Evolutionary conservation across 2,329 filamentous ascomycete genomes (phyloP).

Genomic region (Onygenales sp.): DNA sequence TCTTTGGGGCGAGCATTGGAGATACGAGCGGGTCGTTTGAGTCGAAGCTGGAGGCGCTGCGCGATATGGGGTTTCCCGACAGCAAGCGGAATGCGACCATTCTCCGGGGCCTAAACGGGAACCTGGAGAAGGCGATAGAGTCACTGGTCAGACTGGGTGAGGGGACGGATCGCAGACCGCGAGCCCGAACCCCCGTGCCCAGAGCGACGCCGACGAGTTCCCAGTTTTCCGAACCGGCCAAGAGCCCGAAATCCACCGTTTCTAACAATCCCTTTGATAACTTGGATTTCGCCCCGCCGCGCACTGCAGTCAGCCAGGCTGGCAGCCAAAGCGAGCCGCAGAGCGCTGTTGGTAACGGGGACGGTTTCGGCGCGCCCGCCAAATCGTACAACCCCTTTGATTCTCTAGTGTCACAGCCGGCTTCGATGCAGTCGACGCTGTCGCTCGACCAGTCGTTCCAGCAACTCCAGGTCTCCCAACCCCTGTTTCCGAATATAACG

Average conservation of each 20-base stretch:
- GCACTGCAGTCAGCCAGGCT: constrained; percentile 1
- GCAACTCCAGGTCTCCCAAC: constrained; percentile 60
- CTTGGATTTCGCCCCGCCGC: constrained; percentile 29
- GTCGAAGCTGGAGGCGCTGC: constrained; percentile 64
- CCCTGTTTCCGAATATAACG: constrained; percentile 67
- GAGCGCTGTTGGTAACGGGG: constrained; percentile 20
- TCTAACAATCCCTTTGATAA: constrained; percentile 62
- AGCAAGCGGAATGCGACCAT: constrained; percentile 71
- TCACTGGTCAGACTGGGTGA: constrained; percentile 75
- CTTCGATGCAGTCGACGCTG: constrained; percentile 19
- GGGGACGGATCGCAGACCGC: constrained; percentile 41
- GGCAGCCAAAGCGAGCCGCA: constrained; percentile 7
- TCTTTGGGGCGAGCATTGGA: constrained; percentile 47
- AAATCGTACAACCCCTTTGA: constrained; percentile 61
- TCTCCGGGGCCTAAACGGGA: constrained; percentile 72
- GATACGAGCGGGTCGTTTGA: constrained; percentile 47
- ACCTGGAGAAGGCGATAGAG: constrained; percentile 78
- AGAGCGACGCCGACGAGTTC: constrained; percentile 14
- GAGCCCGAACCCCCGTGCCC: constrained; percentile 46
- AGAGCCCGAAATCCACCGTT: constrained; percentile 13
- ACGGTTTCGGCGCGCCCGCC: constrained; percentile 20
- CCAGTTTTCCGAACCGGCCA: constrained; percentile 8
- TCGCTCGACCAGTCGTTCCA: constrained; percentile 62
- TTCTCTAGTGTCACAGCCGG: constrained; percentile 26
- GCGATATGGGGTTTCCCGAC: constrained; percentile 88